Conservation (phyloP, 331 rosid genomes). For the Quercus tomentella region DNA sequence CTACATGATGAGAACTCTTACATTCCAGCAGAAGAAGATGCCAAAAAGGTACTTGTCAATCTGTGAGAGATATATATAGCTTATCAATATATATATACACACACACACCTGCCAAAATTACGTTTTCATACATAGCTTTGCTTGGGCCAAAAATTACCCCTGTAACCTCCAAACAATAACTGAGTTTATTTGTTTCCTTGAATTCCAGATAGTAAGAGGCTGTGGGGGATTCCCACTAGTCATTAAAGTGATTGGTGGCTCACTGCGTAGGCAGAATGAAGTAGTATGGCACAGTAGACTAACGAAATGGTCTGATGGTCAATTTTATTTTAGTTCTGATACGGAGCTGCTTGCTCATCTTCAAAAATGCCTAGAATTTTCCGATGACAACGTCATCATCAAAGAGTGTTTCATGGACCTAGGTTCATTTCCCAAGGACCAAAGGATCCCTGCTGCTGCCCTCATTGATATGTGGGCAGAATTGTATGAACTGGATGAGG, state of each 20-base stretch:
- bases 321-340: constrained; percentile 34
- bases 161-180: neutral
- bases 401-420: constrained; percentile 58
- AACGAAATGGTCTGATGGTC: constrained; percentile 27
- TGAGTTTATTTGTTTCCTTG: neutral
- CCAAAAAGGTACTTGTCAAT: too few relatives aligned
- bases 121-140: too few relatives aligned
- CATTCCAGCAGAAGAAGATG: too few relatives aligned
- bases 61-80: too few relatives aligned
- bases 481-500: constrained; percentile 23
- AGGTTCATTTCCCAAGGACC: constrained; percentile 56
- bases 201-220: constrained; percentile 50
- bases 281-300: constrained; percentile 40
- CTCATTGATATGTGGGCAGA: constrained; percentile 66
- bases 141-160: neutral
- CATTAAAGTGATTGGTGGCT: constrained; percentile 46
- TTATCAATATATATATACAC: too few relatives aligned
- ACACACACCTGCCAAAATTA: too few relatives aligned
- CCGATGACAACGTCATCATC: constrained; percentile 22
- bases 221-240: constrained; percentile 48
- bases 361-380: constrained; percentile 44
- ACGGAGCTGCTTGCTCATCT: constrained; percentile 38
- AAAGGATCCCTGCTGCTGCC: constrained; percentile 44
- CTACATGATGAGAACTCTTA: too few relatives aligned
- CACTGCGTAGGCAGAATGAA: constrained; percentile 42